Conservation (phyloP, 306 rosid genomes). For the Dicorynia guianensis region DNA sequence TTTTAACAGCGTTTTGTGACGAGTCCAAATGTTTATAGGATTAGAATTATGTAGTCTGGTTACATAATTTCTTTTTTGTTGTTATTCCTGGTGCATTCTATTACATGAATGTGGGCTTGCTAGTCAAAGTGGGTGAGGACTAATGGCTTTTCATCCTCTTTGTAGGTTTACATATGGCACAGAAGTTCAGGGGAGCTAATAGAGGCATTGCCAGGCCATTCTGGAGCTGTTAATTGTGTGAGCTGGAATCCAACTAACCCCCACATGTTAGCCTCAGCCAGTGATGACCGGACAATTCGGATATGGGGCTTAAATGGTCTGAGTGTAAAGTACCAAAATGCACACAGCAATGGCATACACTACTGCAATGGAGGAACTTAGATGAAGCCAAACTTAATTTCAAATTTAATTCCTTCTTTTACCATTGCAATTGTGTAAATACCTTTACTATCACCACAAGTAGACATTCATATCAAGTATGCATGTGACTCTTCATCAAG, state of each 20-base stretch:
- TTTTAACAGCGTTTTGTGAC: conserved; percentile 4
- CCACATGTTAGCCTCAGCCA: conserved; percentile 96
- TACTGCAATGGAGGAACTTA: conserved; percentile 87
- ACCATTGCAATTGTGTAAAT: conserved; percentile 84
- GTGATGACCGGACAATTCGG: conserved; percentile 92
- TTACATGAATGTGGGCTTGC: conserved; percentile 8
- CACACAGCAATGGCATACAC: conserved; percentile 77
- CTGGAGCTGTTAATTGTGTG: conserved; percentile 95
- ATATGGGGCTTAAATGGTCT: conserved; percentile 90
- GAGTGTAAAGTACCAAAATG: conserved; percentile 61
- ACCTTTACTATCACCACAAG: conserved; percentile 58
- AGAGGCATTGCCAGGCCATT: conserved; percentile 83
- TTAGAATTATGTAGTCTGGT: not conserved
- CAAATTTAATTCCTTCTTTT: conserved; percentile 49
- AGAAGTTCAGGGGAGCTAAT: conserved; percentile 78
- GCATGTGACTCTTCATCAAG: conserved; percentile 68
- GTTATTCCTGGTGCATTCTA: not conserved
- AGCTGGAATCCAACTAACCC: conserved; percentile 97
- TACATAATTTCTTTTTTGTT: not conserved
- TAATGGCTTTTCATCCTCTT: conserved; percentile 33
- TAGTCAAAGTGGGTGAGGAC: conserved; percentile 19
- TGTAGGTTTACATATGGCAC: conserved; percentile 93
- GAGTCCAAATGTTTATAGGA: not conserved
- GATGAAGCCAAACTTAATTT: conserved; percentile 47
- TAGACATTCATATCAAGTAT: conserved; percentile 74